Evolutionary conservation across 345 rosid genomes (phyloP).

Genomic region (Syzygium oleosum): DNA sequence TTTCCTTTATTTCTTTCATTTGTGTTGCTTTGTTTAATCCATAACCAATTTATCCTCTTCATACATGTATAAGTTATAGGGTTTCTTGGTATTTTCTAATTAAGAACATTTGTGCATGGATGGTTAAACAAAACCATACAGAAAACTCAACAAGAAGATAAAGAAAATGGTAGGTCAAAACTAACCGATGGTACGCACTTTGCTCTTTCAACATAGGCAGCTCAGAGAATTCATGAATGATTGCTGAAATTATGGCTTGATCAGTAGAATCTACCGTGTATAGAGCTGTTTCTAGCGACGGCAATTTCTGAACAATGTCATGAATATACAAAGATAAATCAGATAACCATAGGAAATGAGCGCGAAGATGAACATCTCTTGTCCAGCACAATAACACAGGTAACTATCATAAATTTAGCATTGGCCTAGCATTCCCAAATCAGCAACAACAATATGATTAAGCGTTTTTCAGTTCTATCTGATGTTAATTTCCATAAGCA

Average conservation of each 20-base stretch:
- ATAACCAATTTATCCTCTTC: background rate
- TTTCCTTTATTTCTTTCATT: background rate
- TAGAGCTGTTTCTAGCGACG: slow-evolving; percentile 52
- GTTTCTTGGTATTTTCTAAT: background rate
- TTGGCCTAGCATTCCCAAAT: background rate
- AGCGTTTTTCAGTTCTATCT: background rate
- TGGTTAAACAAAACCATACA: background rate
- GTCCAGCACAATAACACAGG: background rate
- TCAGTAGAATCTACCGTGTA: slow-evolving; percentile 38
- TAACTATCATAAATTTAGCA: background rate
- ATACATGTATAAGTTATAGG: background rate
- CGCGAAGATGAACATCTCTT: background rate
- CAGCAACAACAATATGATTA: background rate
- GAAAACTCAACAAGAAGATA: background rate
- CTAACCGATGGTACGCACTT: slow-evolving; percentile 58
- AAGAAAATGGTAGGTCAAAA: background rate
- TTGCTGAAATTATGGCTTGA: slow-evolving; percentile 36
- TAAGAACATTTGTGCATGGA: background rate
- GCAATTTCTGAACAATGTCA: slow-evolving; percentile 37
- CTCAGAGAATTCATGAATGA: slow-evolving; percentile 46
- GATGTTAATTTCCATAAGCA: background rate
- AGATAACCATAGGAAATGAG: background rate
- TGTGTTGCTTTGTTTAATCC: background rate
- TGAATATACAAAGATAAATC: background rate
- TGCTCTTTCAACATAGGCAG: slow-evolving; percentile 52